Evolutionary conservation across 2,329 filamentous ascomycete genomes (phyloP).

Genomic region (Nannizziopsis arthrosporioides): DNA sequence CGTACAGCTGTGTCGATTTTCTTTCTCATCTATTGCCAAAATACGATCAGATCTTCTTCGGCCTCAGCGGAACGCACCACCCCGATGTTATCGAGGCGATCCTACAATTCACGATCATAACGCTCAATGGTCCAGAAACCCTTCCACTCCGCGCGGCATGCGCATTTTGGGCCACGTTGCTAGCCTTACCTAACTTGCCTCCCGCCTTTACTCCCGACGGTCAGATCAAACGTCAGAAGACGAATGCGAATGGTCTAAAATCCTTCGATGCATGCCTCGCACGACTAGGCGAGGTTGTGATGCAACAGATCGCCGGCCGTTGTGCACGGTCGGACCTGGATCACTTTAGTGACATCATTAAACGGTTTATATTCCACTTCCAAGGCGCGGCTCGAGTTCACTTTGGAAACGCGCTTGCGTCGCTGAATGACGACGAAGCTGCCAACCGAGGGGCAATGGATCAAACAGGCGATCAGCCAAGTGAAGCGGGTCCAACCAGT

Average conservation of each 20-base stretch:
- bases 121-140: constrained; percentile 33
- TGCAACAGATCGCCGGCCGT: constrained; percentile 32
- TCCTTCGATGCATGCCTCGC: constrained; percentile 27
- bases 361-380: constrained; percentile 33
- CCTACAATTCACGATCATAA: constrained; percentile 32
- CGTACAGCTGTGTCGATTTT: constrained; percentile 37
- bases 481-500: constrained; percentile 19
- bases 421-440: constrained; percentile 13
- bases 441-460: constrained; percentile 8
- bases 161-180: constrained; percentile 33
- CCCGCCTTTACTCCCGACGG: constrained; percentile 8
- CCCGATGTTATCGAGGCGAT: constrained; percentile 26
- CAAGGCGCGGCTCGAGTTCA: constrained; percentile 30
- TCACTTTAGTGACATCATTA: constrained; percentile 32
- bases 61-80: constrained; percentile 18
- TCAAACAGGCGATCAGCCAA: constrained; percentile 5
- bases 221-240: not conserved
- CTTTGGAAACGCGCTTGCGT: constrained; percentile 27
- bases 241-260: constrained; percentile 14
- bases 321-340: constrained; percentile 37
- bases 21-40: constrained; percentile 33
- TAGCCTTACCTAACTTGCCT: constrained; percentile 24
- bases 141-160: constrained; percentile 38
- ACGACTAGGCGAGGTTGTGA: constrained; percentile 29
- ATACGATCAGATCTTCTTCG: constrained; percentile 31